Evolutionary conservation across 2,329 filamentous ascomycete genomes (phyloP).

Genomic region (Paecilomyces sp.): DNA sequence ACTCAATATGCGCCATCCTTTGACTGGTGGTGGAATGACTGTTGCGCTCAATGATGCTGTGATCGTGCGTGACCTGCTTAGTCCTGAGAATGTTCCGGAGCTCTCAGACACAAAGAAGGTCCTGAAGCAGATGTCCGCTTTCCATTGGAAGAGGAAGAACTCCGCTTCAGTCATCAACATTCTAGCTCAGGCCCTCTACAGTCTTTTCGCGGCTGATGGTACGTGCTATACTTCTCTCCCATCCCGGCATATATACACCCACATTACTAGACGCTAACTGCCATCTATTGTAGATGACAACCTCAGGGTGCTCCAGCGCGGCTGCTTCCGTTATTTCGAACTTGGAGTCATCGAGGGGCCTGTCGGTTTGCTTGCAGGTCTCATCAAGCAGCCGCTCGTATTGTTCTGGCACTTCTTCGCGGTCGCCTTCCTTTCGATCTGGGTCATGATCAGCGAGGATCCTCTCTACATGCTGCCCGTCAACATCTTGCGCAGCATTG

Average conservation of each 20-base stretch:
- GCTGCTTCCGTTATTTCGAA: constrained; percentile 91
- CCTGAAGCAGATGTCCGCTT: constrained; percentile 59
- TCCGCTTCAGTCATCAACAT: constrained; percentile 90
- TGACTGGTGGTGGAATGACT: constrained; percentile 97
- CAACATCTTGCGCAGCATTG: constrained; percentile 56
- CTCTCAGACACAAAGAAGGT: constrained; percentile 63
- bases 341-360: constrained; percentile 68
- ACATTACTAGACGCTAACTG: not conserved
- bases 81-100: constrained; percentile 59
- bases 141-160: constrained; percentile 83
- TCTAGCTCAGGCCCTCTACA: constrained; percentile 89
- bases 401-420: constrained; percentile 92
- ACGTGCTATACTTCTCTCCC: constrained; percentile 9
- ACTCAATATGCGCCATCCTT: constrained; percentile 98
- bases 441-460: constrained; percentile 52
- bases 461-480: constrained; percentile 54
- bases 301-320: constrained; percentile 72
- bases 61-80: constrained; percentile 65
- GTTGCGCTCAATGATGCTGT: constrained; percentile 92
- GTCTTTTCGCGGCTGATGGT: constrained; percentile 78
- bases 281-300: constrained; percentile 47
- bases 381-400: constrained; percentile 68
- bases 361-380: constrained; percentile 70
- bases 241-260: not conserved
- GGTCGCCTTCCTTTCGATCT: constrained; percentile 83